These are phyloP conservation scores for Phytophthora constricta DNA, from an alignment of 352 stramenopile species.

Conservation along the genomic window DNA sequence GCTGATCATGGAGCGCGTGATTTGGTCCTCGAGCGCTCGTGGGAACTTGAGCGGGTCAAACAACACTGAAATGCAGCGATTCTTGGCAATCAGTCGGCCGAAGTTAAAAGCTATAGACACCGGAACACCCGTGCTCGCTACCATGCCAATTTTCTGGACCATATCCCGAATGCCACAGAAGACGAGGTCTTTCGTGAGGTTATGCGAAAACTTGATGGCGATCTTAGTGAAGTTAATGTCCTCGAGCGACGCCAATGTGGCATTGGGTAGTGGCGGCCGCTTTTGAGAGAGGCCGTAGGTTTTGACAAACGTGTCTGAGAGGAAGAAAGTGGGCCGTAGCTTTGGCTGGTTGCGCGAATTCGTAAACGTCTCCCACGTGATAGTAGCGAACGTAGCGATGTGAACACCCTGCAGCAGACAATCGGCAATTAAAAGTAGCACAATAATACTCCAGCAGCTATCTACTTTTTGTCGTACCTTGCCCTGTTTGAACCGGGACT, in stretches of 20 bases:
- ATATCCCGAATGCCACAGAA: constrained; percentile 74
- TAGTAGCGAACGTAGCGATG: constrained; percentile 78
- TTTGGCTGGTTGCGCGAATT: constrained; percentile 65
- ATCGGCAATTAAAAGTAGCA: constrained; percentile 1
- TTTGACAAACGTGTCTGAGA: constrained; percentile 73
- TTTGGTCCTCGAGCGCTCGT: constrained; percentile 59
- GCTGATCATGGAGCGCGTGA: constrained; percentile 63
- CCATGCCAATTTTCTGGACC: constrained; percentile 75
- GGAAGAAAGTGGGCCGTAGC: constrained; percentile 62
- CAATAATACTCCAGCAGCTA: not conserved
- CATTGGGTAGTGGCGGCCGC: constrained; percentile 17
- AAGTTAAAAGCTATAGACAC: constrained; percentile 77
- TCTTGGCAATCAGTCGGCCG: constrained; percentile 78
- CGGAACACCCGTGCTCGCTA: constrained; percentile 53
- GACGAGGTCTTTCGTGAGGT: constrained; percentile 77
- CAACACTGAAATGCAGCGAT: constrained; percentile 69
- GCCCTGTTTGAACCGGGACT: constrained; percentile 67
- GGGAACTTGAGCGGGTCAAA: constrained; percentile 76
- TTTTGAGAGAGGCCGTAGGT: constrained; percentile 70
- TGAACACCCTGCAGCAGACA: constrained; percentile 56
- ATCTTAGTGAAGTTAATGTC: constrained; percentile 88
- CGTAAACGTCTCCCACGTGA: constrained; percentile 70
- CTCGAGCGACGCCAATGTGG: constrained; percentile 60
- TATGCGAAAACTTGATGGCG: constrained; percentile 81
- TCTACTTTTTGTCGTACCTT: constrained; percentile 44